Evolutionary conservation across 768 basidiomycete genomes (phyloP).

Genomic region (Termitomyces sp.): DNA sequence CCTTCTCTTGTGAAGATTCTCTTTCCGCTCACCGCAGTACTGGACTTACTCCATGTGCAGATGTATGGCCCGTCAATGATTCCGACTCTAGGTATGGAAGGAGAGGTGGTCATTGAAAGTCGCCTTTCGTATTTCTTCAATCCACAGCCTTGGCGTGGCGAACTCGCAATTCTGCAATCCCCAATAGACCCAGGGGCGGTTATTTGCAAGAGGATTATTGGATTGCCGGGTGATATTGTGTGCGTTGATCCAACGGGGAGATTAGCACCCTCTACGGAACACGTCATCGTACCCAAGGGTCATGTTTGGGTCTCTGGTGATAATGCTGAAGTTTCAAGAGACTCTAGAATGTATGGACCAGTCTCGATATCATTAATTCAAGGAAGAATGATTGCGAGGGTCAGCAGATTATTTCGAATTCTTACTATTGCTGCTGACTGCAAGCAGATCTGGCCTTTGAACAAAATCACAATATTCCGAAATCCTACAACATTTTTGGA

Average conservation of each 20-base stretch:
- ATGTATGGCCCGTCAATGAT: constrained; percentile 79
- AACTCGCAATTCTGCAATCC: constrained; percentile 69
- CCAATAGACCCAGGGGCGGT: constrained; percentile 62
- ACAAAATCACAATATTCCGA: constrained; percentile 35
- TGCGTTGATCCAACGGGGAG: constrained; percentile 84
- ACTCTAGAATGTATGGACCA: constrained; percentile 92
- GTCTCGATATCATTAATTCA: constrained; percentile 78
- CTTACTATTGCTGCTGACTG: not conserved
- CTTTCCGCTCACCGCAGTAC: constrained; percentile 2
- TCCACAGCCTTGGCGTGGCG: constrained; percentile 63
- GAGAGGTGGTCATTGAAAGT: constrained; percentile 65
- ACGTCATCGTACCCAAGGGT: constrained; percentile 77
- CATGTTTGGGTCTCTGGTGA: constrained; percentile 93
- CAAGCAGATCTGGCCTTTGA: constrained; percentile 46
- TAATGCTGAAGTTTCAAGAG: constrained; percentile 77
- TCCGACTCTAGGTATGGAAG: constrained; percentile 59
- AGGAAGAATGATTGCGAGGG: constrained; percentile 64
- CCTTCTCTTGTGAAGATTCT: constrained; percentile 42
- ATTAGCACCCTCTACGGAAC: constrained; percentile 61
- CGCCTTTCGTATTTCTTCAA: constrained; percentile 50
- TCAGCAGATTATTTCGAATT: constrained; percentile 26
- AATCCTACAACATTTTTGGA: constrained; percentile 40
- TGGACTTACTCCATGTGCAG: constrained; percentile 30
- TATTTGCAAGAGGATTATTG: constrained; percentile 88
- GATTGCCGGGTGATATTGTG: constrained; percentile 84